phyloP scores from a whole-genome alignment of 2,329 filamentous ascomycete genomes.

The Ophiostoma piceae region DNA sequence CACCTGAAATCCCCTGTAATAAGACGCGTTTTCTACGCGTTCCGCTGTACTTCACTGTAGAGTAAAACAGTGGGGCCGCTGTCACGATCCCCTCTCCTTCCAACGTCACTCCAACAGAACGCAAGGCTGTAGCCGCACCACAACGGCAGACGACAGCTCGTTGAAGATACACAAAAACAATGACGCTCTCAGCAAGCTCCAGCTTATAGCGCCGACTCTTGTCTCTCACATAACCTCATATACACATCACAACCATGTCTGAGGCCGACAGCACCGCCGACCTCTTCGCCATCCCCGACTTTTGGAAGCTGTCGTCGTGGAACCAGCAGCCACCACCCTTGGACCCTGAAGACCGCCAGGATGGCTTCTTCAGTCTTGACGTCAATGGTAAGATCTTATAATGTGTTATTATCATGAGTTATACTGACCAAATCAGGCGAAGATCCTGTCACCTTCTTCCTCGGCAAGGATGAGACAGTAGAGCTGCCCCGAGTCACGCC shows the following conservation, averaged over 20 bases:
- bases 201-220: not conserved
- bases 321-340: slow-evolving; percentile 33
- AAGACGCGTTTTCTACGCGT: slow-evolving; percentile 22
- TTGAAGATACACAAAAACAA: not conserved
- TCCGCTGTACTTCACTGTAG: not conserved
- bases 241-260: slow-evolving; percentile 13
- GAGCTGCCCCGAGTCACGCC: not conserved
- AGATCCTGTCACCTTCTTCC: slow-evolving; percentile 20
- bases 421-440: slow-evolving; percentile 9
- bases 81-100: slow-evolving; percentile 8
- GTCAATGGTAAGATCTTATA: slow-evolving; percentile 33
- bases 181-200: not conserved
- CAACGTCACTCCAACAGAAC: slow-evolving; percentile 19
- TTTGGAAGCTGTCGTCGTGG: slow-evolving; percentile 53
- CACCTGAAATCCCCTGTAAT: not conserved
- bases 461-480: slow-evolving; percentile 23
- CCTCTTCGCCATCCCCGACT: slow-evolving; percentile 59
- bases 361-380: slow-evolving; percentile 43
- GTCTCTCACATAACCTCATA: slow-evolving; percentile 15
- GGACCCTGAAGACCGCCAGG: slow-evolving; percentile 7
- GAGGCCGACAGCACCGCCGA: slow-evolving; percentile 38
- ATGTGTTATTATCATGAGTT: not conserved
- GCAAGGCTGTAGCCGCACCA: slow-evolving; percentile 11
- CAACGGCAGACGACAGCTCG: not conserved
- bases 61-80: not conserved